Conservation (phyloP, 768 basidiomycete genomes). For the Collybiopsis confluens region DNA sequence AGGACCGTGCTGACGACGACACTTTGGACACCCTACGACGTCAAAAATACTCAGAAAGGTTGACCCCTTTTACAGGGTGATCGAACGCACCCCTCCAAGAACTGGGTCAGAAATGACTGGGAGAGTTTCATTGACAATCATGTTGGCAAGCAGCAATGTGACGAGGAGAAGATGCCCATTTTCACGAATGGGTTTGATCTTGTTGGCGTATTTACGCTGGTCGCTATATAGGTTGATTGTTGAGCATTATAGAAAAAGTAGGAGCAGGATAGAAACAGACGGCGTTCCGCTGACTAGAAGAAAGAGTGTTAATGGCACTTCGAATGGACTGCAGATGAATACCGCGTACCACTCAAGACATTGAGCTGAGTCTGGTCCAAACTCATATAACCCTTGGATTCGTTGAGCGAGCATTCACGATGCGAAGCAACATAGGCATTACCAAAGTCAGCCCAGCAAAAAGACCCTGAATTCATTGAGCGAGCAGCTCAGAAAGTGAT, state of each 20-base stretch:
- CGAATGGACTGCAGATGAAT: neutral
- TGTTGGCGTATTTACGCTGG: slow-evolving; percentile 76
- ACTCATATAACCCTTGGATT: slow-evolving; percentile 75
- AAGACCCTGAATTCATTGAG: slow-evolving; percentile 37
- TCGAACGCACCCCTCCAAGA: slow-evolving; percentile 53
- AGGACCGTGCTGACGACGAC: slow-evolving; percentile 81
- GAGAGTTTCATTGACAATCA: slow-evolving; percentile 82
- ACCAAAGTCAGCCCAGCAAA: slow-evolving; percentile 84
- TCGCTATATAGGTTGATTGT: slow-evolving; percentile 42
- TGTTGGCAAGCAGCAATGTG: slow-evolving; percentile 80
- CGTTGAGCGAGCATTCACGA: neutral
- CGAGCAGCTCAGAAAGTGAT: neutral
- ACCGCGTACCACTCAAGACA: slow-evolving; percentile 50
- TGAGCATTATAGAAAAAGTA: neutral
- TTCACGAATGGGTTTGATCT: slow-evolving; percentile 83
- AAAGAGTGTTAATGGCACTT: neutral
- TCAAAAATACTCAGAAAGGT: neutral
- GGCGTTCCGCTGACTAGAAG: slow-evolving; percentile 9
- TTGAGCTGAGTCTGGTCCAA: slow-evolving; percentile 90
- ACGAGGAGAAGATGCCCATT: slow-evolving; percentile 82
- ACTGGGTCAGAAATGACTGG: slow-evolving; percentile 80
- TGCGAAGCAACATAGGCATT: neutral
- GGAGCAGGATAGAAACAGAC: neutral
- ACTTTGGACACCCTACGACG: slow-evolving; percentile 49
- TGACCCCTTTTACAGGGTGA: neutral